Evolutionary conservation across 768 basidiomycete genomes (phyloP), one percentile per base, ranked within the genome.

Genomic region (Ephemerocybe angulata): DNA sequence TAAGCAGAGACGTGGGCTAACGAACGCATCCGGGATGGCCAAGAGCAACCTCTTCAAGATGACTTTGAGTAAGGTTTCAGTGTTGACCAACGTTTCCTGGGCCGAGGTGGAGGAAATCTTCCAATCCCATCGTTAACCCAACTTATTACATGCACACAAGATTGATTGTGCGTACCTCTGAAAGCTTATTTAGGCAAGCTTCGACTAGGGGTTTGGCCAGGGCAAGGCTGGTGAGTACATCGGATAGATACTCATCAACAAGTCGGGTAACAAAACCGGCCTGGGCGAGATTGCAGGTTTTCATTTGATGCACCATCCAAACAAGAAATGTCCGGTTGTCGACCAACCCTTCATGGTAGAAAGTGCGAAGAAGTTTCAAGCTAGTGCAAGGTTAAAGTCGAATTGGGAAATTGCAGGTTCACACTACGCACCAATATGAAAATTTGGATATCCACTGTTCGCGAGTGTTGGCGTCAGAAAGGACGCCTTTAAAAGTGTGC

Each of bases 381-480:
- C 90, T 93, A 50, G 7, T 28, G 31, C 58, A 17, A 15, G 24
- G 37, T 58, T 22, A 47, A 53, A 27, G 35, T 6, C 31, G 24
- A 35, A 52, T 10, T 40, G 12, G 33, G 27, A 6, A 4, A 22
- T 29, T 12, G 4, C 33, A 25, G 37, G 58, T 13, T 17, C 38
- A 48, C 24, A 47, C n/a, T 10, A 52, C 54, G 13, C 59, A 90
- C 91, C 87, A 84, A 67, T 92, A 93, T 10, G 78, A 76, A 59
- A 92, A 93, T 28, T 87, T 84, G 3, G 83, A 84, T 57, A 88
- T 78, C 91, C 91, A 93, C 55, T 78, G 77, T 53, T 87, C 84
- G 28, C 90, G 80, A 13, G 81, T 74, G 22, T 90, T 87, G 0
- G 72, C 61, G 46, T 93, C 92, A 2, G 85, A 79, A 13, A 93